These are phyloP conservation scores for Zarea fungicola DNA, from an alignment of 2,329 filamentous ascomycete species.

Conservation along the genomic window DNA sequence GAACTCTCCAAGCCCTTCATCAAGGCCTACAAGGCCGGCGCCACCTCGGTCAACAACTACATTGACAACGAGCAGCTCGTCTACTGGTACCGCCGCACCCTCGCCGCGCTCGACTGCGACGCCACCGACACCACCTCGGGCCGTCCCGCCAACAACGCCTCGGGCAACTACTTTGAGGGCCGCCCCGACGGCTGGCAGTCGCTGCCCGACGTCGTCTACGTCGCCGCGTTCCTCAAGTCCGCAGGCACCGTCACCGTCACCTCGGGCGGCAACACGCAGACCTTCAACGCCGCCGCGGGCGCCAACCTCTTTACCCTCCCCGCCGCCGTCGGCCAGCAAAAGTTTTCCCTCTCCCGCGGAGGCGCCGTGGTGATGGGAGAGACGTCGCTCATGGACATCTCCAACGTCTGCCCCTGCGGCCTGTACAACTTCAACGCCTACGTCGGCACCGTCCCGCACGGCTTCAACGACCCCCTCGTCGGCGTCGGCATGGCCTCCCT, in stretches of 20 bases:
- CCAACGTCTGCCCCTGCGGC: constrained; percentile 15
- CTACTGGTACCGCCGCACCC: constrained; percentile 52
- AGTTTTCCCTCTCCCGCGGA: constrained; percentile 7
- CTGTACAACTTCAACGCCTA: constrained; percentile 15
- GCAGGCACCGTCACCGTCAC: constrained; percentile 39
- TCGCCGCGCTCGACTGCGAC: constrained; percentile 42
- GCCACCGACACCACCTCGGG: constrained; percentile 46
- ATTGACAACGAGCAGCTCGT: constrained; percentile 44
- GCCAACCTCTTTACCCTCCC: constrained; percentile 21
- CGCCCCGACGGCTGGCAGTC: constrained; percentile 45
- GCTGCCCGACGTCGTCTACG: constrained; percentile 45
- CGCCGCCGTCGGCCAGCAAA: constrained; percentile 13
- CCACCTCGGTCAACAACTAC: constrained; percentile 32
- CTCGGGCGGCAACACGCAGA: constrained; percentile 39
- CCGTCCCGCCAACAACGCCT: constrained; percentile 35
- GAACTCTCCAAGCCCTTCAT: constrained; percentile 50
- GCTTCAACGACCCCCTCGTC: constrained; percentile 21
- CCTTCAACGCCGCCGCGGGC: constrained; percentile 25
- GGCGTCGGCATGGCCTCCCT: constrained; percentile 23
- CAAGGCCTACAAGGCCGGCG: constrained; percentile 45
- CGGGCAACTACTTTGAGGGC: constrained; percentile 48
- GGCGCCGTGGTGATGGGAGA: constrained; percentile 8
- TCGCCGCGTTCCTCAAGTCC: constrained; percentile 44
- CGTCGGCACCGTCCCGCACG: constrained; percentile 13
- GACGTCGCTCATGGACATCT: constrained; percentile 14